Percentiles rank a stretch among this genome's conserved stretches.
These are phyloP conservation scores for Alternaria solani DNA, from an alignment of 2,329 filamentous ascomycete genomes.

Conservation along the genomic window DNA sequence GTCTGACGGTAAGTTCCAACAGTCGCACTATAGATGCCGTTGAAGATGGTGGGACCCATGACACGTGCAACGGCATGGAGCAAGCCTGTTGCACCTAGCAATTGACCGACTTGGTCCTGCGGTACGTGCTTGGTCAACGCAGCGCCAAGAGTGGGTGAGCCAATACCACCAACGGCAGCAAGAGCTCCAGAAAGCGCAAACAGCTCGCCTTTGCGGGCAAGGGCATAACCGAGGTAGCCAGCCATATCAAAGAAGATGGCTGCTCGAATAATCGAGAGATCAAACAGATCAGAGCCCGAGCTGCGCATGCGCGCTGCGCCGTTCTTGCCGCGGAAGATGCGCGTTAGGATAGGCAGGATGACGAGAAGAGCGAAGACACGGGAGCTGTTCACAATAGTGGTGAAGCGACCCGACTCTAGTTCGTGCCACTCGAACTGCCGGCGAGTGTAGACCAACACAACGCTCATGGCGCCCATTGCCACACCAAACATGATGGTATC, in stretches of 20 bases:
- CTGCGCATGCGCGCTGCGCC: conserved; percentile 50
- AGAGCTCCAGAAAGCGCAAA: conserved; percentile 78
- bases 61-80: conserved; percentile 84
- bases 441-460: conserved; percentile 84
- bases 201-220: conserved; percentile 67
- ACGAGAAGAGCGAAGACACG: conserved; percentile 79
- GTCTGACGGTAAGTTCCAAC: conserved; percentile 80
- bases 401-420: conserved; percentile 79
- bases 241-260: conserved; percentile 79
- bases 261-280: conserved; percentile 77
- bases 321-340: conserved; percentile 70
- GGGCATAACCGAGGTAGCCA: conserved; percentile 77
- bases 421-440: conserved; percentile 84
- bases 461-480: conserved; percentile 80
- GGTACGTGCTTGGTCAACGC: conserved; percentile 91
- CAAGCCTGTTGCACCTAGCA: conserved; percentile 88
- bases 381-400: conserved; percentile 78
- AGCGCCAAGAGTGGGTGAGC: conserved; percentile 82
- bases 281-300: conserved; percentile 76
- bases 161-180: conserved; percentile 82
- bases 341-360: conserved; percentile 78
- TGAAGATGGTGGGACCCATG: conserved; percentile 82
- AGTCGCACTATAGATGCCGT: conserved; percentile 83
- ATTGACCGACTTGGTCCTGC: conserved; percentile 78
- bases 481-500: conserved; percentile 85